Percentiles rank a stretch among this genome's conserved stretches.
These are phyloP conservation scores for Isabelozyma pseudorhagii DNA, from an alignment of 805 yeast species.

Conservation along the genomic window DNA sequence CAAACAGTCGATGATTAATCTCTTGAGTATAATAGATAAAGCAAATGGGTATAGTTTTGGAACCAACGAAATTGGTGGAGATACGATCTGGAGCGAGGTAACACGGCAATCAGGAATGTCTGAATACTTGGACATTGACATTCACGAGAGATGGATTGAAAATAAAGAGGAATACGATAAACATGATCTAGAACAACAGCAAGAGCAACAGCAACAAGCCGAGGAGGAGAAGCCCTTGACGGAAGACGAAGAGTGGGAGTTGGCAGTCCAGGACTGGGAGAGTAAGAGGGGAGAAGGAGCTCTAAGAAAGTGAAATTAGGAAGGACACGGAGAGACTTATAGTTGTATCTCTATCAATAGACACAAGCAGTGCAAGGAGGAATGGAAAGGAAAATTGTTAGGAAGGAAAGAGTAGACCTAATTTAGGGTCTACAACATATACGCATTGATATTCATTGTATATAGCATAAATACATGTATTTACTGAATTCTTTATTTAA, in stretches of 20 bases:
- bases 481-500: slow-evolving; percentile 9
- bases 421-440: too few relatives aligned
- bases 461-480: neutral
- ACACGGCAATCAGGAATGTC: slow-evolving; percentile 69
- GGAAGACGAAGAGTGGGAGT: slow-evolving; percentile 72
- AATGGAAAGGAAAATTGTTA: neutral
- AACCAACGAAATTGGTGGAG: slow-evolving; percentile 93
- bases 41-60: slow-evolving; percentile 95
- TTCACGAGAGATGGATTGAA: slow-evolving; percentile 95
- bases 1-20: slow-evolving; percentile 83
- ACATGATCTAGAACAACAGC: slow-evolving; percentile 41
- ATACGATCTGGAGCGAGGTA: slow-evolving; percentile 95
- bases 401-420: neutral
- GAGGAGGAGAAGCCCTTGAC: slow-evolving; percentile 35
- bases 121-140: slow-evolving; percentile 54
- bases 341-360: too few relatives aligned
- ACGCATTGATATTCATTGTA: neutral
- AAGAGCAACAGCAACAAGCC: slow-evolving; percentile 11
- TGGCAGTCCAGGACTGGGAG: slow-evolving; percentile 29
- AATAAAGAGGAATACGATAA: slow-evolving; percentile 75
- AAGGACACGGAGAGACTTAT: too few relatives aligned
- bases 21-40: slow-evolving; percentile 76
- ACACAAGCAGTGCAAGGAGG: neutral
- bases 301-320: neutral
- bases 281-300: slow-evolving; percentile 10